These are phyloP conservation scores for Serendipita sp. DNA, from an alignment of 768 basidiomycete species.

Conservation along the genomic window DNA sequence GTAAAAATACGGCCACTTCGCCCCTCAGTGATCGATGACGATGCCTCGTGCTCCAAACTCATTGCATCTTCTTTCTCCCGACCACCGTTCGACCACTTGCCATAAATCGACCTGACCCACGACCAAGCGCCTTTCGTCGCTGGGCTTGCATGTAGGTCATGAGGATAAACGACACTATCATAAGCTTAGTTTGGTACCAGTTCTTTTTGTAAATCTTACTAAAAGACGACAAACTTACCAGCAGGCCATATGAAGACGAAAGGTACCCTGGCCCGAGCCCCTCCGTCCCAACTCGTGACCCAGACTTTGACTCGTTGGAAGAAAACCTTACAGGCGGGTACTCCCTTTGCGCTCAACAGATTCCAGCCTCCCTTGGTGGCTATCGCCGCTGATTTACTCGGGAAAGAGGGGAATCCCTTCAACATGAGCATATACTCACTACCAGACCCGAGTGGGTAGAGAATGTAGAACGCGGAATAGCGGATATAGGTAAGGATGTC, in stretches of 20 bases:
- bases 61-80: background rate
- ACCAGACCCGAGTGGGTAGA: slow-evolving; percentile 86
- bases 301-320: slow-evolving; percentile 4
- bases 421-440: slow-evolving; percentile 71
- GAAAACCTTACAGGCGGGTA: slow-evolving; percentile 6
- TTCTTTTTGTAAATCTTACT: no score
- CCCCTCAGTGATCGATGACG: no score
- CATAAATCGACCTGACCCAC: background rate
- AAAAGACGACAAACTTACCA: background rate
- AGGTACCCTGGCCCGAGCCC: slow-evolving; percentile 1
- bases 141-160: slow-evolving; percentile 37
- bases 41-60: no score
- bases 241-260: slow-evolving; percentile 2
- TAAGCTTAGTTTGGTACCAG: slow-evolving; percentile 5
- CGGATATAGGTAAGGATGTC: slow-evolving; percentile 45
- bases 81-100: background rate
- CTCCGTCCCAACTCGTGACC: background rate
- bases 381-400: slow-evolving; percentile 17
- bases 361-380: background rate
- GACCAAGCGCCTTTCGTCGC: slow-evolving; percentile 36
- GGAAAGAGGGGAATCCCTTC: slow-evolving; percentile 45
- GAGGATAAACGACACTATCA: background rate
- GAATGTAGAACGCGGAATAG: slow-evolving; percentile 82
- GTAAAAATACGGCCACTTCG: no score
- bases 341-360: background rate